Evolutionary conservation across 2,329 filamentous ascomycete genomes (phyloP).

Genomic region (Gremmenia infestans): DNA sequence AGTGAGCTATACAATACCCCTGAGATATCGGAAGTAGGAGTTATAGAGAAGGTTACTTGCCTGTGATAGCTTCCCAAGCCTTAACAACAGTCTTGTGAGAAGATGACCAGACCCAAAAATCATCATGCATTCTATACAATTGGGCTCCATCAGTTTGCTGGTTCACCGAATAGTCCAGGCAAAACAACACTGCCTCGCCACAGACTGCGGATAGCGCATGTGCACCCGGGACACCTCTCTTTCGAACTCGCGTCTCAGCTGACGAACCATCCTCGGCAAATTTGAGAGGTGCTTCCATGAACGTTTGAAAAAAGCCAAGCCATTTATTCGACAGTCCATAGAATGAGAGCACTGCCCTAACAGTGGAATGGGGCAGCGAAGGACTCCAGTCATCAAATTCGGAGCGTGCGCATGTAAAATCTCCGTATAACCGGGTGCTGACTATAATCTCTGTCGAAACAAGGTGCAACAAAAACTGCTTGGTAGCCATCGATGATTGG

Average conservation of each 20-base stretch:
- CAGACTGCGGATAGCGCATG: slow-evolving; percentile 55
- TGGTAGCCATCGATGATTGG: slow-evolving; percentile 40
- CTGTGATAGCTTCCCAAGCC: slow-evolving; percentile 54
- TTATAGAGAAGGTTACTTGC: no score
- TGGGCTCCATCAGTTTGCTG: slow-evolving; percentile 47
- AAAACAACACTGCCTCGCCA: slow-evolving; percentile 57
- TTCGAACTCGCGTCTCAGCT: slow-evolving; percentile 40
- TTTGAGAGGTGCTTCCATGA: slow-evolving; percentile 54
- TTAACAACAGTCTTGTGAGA: slow-evolving; percentile 47
- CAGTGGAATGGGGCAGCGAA: slow-evolving; percentile 55
- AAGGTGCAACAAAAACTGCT: slow-evolving; percentile 53
- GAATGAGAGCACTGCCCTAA: slow-evolving; percentile 51
- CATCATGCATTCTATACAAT: slow-evolving; percentile 59
- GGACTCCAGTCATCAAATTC: slow-evolving; percentile 55
- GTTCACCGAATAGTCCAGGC: slow-evolving; percentile 61
- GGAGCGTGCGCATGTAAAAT: slow-evolving; percentile 52
- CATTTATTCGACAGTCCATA: slow-evolving; percentile 54
- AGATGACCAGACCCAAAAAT: slow-evolving; percentile 61
- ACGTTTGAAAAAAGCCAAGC: slow-evolving; percentile 54
- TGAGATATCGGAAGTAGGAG: no score
- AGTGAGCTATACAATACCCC: no score
- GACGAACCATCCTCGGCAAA: slow-evolving; percentile 49
- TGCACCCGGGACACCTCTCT: slow-evolving; percentile 54
- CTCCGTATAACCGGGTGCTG: slow-evolving; percentile 42
- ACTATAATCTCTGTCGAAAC: slow-evolving; percentile 51